These are phyloP conservation scores for Nicotiana attenuata DNA, from an alignment of 257 asterid genomes.

Conservation along the genomic window DNA sequence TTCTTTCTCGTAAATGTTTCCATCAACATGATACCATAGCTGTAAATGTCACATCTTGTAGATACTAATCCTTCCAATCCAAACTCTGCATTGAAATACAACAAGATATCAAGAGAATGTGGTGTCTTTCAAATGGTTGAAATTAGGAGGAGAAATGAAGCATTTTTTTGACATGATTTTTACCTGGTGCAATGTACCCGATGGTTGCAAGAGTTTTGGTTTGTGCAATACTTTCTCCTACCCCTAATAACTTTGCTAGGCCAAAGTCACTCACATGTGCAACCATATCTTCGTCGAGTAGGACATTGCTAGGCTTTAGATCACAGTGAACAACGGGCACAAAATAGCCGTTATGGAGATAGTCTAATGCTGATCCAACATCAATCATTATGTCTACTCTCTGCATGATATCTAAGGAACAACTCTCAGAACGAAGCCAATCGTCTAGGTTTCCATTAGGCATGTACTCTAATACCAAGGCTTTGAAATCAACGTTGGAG, in stretches of 20 bases:
- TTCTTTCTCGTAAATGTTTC: constrained; percentile 34
- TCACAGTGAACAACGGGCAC: constrained; percentile 22
- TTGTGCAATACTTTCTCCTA: neutral
- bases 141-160: neutral
- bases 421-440: constrained; percentile 11
- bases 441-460: constrained; percentile 23
- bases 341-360: constrained; percentile 24
- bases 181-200: constrained; percentile 33
- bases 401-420: constrained; percentile 5
- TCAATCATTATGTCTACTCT: constrained; percentile 24
- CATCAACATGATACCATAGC: constrained; percentile 40
- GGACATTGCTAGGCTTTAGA: constrained; percentile 24
- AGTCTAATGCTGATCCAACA: constrained; percentile 21
- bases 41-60: constrained; percentile 34
- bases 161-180: neutral
- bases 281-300: constrained; percentile 21
- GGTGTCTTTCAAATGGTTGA: neutral
- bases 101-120: neutral
- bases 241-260: constrained; percentile 16
- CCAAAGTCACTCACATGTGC: constrained; percentile 29
- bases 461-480: constrained; percentile 26
- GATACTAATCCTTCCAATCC: constrained; percentile 46
- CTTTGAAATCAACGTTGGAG: constrained; percentile 23
- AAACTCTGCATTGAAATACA: constrained; percentile 24
- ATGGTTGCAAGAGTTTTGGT: constrained; percentile 22